Evolutionary conservation across 768 basidiomycete genomes (phyloP).

Genomic region (Suillus subluteus): DNA sequence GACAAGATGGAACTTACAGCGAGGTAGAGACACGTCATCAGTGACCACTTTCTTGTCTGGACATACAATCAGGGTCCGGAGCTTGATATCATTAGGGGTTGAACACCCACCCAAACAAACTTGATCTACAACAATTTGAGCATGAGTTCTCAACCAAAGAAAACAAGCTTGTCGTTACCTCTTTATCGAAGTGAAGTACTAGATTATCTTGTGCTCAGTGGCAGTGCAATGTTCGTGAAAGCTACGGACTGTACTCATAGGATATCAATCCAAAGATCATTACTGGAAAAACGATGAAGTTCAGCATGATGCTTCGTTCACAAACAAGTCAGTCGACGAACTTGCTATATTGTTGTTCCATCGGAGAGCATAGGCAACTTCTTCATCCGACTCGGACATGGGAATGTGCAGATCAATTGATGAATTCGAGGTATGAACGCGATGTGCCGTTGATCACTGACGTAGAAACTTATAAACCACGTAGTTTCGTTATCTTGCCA

Average conservation of each 20-base stretch:
- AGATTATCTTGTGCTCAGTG: not conserved
- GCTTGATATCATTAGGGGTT: not conserved
- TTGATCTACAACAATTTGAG: not conserved
- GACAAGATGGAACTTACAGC: not conserved
- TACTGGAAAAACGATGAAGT: conserved; percentile 1
- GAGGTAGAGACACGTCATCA: conserved; percentile 3
- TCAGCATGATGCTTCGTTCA: not conserved
- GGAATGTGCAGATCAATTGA: not conserved
- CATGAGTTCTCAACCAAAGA: not conserved
- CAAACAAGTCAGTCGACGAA: not conserved
- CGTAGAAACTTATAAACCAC: not conserved
- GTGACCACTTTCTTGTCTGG: not conserved
- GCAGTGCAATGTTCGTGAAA: not conserved
- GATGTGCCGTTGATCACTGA: not conserved
- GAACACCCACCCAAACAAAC: conserved; percentile 1
- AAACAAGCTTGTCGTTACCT: not conserved
- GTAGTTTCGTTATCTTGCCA: not conserved
- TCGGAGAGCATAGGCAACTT: not conserved
- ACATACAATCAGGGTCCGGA: not conserved
- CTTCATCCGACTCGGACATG: conserved; percentile 1
- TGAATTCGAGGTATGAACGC: not conserved
- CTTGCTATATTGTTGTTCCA: not conserved
- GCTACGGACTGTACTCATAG: conserved; percentile 8
- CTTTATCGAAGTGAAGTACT: conserved; percentile 6
- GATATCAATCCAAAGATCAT: not conserved